phyloP scores from a whole-genome alignment of 306 rosid genomes.

The Canavalia ensiformis region DNA sequence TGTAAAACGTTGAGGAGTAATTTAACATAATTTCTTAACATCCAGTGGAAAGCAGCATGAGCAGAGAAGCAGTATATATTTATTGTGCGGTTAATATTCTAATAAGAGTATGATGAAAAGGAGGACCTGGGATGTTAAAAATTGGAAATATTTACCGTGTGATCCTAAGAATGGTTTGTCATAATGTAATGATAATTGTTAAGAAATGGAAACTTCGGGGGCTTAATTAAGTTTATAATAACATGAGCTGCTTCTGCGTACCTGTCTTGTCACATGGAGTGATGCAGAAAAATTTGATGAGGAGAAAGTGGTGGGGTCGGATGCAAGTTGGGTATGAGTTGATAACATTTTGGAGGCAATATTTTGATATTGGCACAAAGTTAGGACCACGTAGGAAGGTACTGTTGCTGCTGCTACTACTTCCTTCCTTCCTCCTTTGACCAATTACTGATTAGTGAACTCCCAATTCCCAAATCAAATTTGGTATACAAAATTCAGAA shows the following conservation, averaged over 20 bases:
- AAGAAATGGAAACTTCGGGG: not conserved
- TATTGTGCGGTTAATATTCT: not conserved
- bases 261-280: not conserved
- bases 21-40: not conserved
- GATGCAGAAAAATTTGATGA: not conserved
- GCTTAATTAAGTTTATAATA: not conserved
- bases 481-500: conserved; percentile 1
- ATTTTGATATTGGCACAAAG: not conserved
- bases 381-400: conserved; percentile 8
- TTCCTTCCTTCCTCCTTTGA: not conserved
- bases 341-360: not conserved
- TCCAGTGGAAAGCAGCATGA: not conserved
- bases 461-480: conserved; percentile 22
- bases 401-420: too few species aligned
- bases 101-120: not conserved
- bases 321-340: conserved; percentile 18
- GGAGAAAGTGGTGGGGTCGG: conserved; percentile 30
- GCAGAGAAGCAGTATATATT: not conserved
- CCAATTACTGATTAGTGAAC: not conserved
- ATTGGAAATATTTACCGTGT: not conserved
- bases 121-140: not conserved
- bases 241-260: not conserved
- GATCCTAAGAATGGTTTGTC: conserved; percentile 18
- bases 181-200: conserved; percentile 28
- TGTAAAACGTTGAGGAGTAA: not conserved